phyloP scores from a whole-genome alignment of 2,329 filamentous ascomycete species.

The Xylaria sp. region DNA sequence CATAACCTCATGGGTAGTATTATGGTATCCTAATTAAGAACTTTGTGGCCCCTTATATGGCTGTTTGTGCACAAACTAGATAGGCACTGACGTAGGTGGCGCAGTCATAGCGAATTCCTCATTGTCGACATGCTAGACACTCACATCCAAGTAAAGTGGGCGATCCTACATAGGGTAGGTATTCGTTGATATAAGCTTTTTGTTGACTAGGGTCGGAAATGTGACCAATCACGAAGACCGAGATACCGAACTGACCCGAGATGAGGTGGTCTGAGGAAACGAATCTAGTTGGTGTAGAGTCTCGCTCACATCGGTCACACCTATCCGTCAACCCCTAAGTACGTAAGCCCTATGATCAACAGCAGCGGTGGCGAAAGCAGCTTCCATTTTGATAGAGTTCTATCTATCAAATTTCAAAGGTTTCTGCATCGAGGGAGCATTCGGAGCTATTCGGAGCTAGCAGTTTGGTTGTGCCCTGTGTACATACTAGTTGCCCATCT shows the following conservation, averaged over 20 bases:
- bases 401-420: neutral
- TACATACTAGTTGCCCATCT: neutral
- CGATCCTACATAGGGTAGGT: neutral
- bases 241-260: conserved; percentile 34
- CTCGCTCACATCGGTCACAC: conserved; percentile 5
- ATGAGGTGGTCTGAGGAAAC: conserved; percentile 1
- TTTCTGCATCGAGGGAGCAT: conserved; percentile 4
- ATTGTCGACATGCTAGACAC: too few species aligned
- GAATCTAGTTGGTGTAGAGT: neutral
- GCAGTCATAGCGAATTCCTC: too few species aligned
- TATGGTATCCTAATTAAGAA: neutral
- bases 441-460: neutral
- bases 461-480: neutral
- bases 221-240: conserved; percentile 23
- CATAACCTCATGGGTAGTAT: conserved; percentile 6
- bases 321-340: neutral
- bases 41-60: neutral
- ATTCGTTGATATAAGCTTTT: conserved; percentile 1
- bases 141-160: too few species aligned
- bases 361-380: conserved; percentile 14
- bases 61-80: neutral
- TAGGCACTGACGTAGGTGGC: neutral
- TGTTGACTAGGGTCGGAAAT: neutral
- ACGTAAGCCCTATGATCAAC: conserved; percentile 1
- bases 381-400: neutral